Base-by-base conservation (phyloP, 306 rosid species). In the Vigna reflexopilosa region DNA sequence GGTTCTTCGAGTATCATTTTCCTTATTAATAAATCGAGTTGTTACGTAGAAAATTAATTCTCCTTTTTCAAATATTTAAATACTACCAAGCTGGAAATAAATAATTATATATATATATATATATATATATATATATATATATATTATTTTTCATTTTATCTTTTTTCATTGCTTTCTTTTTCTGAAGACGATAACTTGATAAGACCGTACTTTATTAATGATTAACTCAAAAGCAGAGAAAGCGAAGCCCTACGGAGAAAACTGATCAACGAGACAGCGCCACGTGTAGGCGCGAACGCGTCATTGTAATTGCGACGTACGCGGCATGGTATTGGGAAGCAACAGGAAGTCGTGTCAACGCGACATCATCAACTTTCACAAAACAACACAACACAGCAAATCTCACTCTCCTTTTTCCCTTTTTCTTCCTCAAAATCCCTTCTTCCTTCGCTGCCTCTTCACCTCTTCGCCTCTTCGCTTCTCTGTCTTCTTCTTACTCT, bases 301-400 rank as follows among this genome's bases (percentile, higher is more conserved):
- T 64, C 54, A 34, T 40, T 5, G 74, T 47, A 48, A 79, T 44
- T 15, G 85, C 85, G 66, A 20, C 40, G 83, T 67, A 82, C 81
- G 80, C 91, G 92, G 82, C 80, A 55, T 47, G 11, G 81, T 19
- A 51, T 61, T 44, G 72, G 67, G 62, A 56, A 50, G 24, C 19
- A 76, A 49, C 28, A 40, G 62, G 3, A 9, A 67, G 78, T 62
- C 86, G 94, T 84, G 91, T 85, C 94, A 84, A 89, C 76, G 28
- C 20, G 26, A 56, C 59, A 78, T 78, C 86, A 55, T 61, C 83
- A 52, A 3, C 9, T 2, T 4, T 2, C 49, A 44, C 49, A 42
- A 42, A 11, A 44, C 14, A 44, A 44, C 14, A 2, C 49, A 44
- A 30, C 38, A 5, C 7, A 34, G 4, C 38, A 34, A 5, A 34